Conservation (phyloP, 2,329 filamentous ascomycete genomes). For the Tolypocladium ovalisporum region DNA sequence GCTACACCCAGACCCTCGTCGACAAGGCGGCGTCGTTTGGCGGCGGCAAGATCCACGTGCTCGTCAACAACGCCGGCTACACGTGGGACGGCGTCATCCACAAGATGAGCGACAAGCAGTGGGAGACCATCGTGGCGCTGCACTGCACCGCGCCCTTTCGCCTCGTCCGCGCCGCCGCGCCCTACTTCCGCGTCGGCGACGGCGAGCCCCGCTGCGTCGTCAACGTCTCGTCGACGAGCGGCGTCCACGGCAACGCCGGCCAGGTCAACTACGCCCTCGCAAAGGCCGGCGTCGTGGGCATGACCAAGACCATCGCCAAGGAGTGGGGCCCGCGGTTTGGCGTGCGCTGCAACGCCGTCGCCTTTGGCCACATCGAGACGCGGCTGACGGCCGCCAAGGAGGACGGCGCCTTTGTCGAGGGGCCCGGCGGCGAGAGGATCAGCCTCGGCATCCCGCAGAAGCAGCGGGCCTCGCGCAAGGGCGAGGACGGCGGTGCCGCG, state of each 20-base stretch:
- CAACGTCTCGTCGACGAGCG: constrained; percentile 75
- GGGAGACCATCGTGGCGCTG: constrained; percentile 76
- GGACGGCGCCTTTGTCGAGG: constrained; percentile 66
- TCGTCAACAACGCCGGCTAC: constrained; percentile 86
- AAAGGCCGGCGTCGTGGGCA: constrained; percentile 72
- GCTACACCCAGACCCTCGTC: constrained; percentile 63
- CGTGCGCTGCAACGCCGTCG: constrained; percentile 72
- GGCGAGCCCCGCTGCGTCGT: constrained; percentile 68
- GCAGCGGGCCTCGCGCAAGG: constrained; percentile 28
- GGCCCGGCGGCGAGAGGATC: constrained; percentile 65
- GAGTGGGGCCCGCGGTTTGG: constrained; percentile 82
- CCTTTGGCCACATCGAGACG: constrained; percentile 74
- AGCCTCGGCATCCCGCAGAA: constrained; percentile 61
- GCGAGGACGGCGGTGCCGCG: constrained; percentile 16
- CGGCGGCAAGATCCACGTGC: constrained; percentile 77
- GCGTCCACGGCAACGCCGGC: constrained; percentile 80
- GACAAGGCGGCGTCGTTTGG: constrained; percentile 70
- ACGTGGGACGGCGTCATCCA: constrained; percentile 91
- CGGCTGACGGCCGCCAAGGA: constrained; percentile 78
- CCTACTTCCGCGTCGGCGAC: constrained; percentile 81
- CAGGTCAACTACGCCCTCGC: constrained; percentile 82
- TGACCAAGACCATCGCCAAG: constrained; percentile 85
- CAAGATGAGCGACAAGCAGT: constrained; percentile 87
- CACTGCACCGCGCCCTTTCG: constrained; percentile 82
- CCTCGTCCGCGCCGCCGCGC: constrained; percentile 67